Percentiles rank a stretch among this genome's conserved stretches.
phyloP scores from a whole-genome alignment of 768 basidiomycete species.

The Trametes maxima region DNA sequence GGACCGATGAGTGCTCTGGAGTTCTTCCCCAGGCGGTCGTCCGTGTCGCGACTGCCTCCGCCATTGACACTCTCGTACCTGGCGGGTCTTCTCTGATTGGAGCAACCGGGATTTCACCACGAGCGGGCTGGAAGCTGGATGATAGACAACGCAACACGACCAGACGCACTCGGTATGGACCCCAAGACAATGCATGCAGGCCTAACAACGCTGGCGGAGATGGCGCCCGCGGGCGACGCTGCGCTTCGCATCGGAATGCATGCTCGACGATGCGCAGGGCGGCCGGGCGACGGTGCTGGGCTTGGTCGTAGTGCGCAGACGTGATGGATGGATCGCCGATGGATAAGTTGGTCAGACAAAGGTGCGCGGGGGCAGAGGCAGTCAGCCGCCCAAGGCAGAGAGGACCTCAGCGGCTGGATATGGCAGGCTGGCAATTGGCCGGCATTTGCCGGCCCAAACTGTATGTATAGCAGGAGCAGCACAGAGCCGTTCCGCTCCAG shows the following conservation, averaged over 20 bases:
- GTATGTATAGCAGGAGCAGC: conserved; percentile 20
- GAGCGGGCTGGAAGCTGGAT: background rate
- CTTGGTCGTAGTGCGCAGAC: no score
- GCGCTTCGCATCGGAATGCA: no score
- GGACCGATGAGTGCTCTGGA: conserved; percentile 12
- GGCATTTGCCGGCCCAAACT: conserved; percentile 11
- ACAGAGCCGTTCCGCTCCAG: conserved; percentile 4
- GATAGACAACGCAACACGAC: background rate
- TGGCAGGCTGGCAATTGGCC: conserved; percentile 8
- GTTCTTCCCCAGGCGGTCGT: conserved; percentile 11
- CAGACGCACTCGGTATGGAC: no score
- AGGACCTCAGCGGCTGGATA: background rate
- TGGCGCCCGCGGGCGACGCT: no score
- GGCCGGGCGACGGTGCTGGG: no score
- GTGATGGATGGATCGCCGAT: background rate
- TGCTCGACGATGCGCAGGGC: no score
- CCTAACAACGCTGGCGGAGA: no score
- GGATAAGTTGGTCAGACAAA: background rate
- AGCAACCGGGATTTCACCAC: conserved; percentile 9
- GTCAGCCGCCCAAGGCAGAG: conserved; percentile 5
- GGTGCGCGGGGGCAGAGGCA: background rate
- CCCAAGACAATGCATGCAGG: no score
- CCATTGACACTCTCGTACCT: background rate
- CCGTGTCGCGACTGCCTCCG: background rate
- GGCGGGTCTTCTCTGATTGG: background rate